Percentiles rank a stretch among this genome's conserved stretches.
phyloP scores from a whole-genome alignment of 2,329 filamentous ascomycete genomes.

The Boeremia exigua region DNA sequence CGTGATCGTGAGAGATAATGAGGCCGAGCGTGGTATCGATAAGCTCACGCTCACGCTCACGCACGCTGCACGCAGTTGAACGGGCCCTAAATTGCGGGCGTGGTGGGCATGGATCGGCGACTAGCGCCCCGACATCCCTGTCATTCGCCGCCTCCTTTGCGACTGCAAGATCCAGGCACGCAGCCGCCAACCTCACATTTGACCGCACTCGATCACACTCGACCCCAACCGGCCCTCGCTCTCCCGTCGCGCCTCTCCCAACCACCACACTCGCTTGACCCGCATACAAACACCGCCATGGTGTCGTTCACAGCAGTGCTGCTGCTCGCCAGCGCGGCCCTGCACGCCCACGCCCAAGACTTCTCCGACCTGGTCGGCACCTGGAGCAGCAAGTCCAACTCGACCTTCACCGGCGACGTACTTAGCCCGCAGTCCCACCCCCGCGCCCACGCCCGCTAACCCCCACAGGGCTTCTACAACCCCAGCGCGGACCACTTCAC shows the following conservation, averaged over 20 bases:
- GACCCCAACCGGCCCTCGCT: slow-evolving; percentile 6
- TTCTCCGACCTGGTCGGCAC: slow-evolving; percentile 65
- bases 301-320: slow-evolving; percentile 39
- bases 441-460: slow-evolving; percentile 22
- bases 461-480: slow-evolving; percentile 69
- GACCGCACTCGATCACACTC: slow-evolving; percentile 6
- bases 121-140: slow-evolving; percentile 24
- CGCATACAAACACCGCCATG: slow-evolving; percentile 24
- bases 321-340: slow-evolving; percentile 47
- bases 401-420: slow-evolving; percentile 73
- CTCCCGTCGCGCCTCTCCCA: slow-evolving; percentile 1
- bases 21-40: no score
- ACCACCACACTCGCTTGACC: slow-evolving; percentile 19
- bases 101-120: slow-evolving; percentile 36
- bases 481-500: slow-evolving; percentile 68
- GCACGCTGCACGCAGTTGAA: not conserved
- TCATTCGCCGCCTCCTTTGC: slow-evolving; percentile 23
- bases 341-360: slow-evolving; percentile 42
- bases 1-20: not conserved
- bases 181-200: slow-evolving; percentile 13
- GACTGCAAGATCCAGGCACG: slow-evolving; percentile 25
- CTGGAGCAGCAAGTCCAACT: slow-evolving; percentile 74
- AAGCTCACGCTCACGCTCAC: slow-evolving; percentile 5
- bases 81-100: slow-evolving; percentile 15
- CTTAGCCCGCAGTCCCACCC: slow-evolving; percentile 16